A percentile compares a stretch with the other conserved stretches of the same genome.
These are phyloP conservation scores for Penicillium salamii DNA, from an alignment of 495 filamentous ascomycete species.

Conservation along the genomic window DNA sequence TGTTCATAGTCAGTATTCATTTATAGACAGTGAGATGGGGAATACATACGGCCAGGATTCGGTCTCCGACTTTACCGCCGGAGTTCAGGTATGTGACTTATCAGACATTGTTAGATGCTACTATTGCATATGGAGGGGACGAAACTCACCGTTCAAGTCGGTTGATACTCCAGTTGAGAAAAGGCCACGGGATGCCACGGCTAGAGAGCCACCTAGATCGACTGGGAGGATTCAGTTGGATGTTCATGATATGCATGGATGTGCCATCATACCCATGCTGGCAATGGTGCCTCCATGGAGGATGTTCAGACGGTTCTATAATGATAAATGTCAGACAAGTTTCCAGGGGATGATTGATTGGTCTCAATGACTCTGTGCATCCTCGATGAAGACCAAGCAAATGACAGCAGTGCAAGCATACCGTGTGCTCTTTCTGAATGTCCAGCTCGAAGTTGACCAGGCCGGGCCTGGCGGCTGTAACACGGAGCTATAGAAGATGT, in stretches of 20 bases:
- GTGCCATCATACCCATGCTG: slow-evolving; percentile 63
- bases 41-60: slow-evolving; percentile 56
- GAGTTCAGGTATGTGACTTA: slow-evolving; percentile 91
- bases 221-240: slow-evolving; percentile 44
- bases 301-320: slow-evolving; percentile 81
- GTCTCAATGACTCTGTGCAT: too few relatives aligned
- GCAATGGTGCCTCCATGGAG: slow-evolving; percentile 95
- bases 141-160: slow-evolving; percentile 81
- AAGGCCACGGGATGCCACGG: slow-evolving; percentile 85
- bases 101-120: too few relatives aligned
- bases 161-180: slow-evolving; percentile 91
- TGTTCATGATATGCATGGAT: background rate
- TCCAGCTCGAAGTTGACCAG: slow-evolving; percentile 83
- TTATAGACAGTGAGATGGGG: background rate
- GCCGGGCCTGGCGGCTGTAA: slow-evolving; percentile 74
- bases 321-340: slow-evolving; percentile 3
- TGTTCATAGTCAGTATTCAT: slow-evolving; percentile 27
- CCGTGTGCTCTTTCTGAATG: slow-evolving; percentile 85
- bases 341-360: too few relatives aligned
- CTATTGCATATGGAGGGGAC: too few relatives aligned
- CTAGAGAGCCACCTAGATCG: slow-evolving; percentile 88
- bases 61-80: slow-evolving; percentile 81
- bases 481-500: slow-evolving; percentile 56
- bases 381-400: too few relatives aligned
- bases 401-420: too few relatives aligned